Evolutionary conservation across 2,329 filamentous ascomycete genomes (phyloP).

Genomic region (Colletotrichum eleusines): DNA sequence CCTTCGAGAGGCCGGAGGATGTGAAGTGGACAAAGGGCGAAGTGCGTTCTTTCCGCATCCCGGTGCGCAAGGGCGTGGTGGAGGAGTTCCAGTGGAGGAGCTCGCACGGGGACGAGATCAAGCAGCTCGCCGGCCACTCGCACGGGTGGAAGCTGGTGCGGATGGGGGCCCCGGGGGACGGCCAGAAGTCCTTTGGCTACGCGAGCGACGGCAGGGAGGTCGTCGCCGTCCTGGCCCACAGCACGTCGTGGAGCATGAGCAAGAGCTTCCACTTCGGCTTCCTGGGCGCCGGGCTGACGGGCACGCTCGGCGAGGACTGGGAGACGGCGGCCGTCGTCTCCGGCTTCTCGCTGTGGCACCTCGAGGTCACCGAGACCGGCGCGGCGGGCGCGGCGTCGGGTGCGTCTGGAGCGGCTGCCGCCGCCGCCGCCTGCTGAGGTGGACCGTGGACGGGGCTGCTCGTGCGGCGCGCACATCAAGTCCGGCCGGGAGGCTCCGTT

Average conservation of each 20-base stretch:
- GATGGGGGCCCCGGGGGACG: not conserved
- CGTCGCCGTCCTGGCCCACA: slow-evolving; percentile 40
- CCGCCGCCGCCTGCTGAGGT: not conserved
- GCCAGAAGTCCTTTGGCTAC: slow-evolving; percentile 17
- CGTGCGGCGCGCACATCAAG: no score
- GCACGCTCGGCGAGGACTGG: slow-evolving; percentile 37
- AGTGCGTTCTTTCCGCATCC: slow-evolving; percentile 16
- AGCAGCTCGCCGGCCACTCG: slow-evolving; percentile 28
- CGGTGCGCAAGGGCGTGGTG: not conserved
- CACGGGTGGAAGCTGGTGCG: slow-evolving; percentile 42
- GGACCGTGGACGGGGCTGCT: no score
- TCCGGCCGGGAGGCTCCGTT: no score
- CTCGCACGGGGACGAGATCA: slow-evolving; percentile 32
- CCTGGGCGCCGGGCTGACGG: slow-evolving; percentile 40
- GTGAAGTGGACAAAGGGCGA: slow-evolving; percentile 4
- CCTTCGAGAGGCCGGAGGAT: slow-evolving; percentile 10
- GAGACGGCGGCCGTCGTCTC: slow-evolving; percentile 22
- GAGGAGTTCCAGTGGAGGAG: slow-evolving; percentile 42
- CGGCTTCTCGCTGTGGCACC: slow-evolving; percentile 34
- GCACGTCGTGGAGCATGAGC: slow-evolving; percentile 37
- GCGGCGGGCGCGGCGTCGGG: not conserved
- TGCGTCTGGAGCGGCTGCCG: not conserved
- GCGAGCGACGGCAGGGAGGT: slow-evolving; percentile 42
- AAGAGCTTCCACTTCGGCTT: slow-evolving; percentile 36
- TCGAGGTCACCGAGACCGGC: not conserved